A percentile compares a stretch with the other conserved stretches of the same genome.
These are phyloP conservation scores for Saturnispora besseyi DNA, from an alignment of 805 yeast species.

Conservation along the genomic window DNA sequence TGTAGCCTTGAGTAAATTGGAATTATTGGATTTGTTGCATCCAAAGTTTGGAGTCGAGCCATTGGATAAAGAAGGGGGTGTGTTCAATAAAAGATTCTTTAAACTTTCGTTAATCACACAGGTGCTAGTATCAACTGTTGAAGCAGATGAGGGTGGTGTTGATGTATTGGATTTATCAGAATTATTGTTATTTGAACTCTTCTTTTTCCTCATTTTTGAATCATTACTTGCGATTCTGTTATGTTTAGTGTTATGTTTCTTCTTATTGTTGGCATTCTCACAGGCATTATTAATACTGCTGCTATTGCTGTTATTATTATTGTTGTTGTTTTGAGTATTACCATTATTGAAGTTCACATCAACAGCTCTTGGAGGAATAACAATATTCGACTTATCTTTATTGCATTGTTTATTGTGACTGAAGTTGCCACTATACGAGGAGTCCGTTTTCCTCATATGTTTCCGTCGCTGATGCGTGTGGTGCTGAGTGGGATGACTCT, in stretches of 20 bases:
- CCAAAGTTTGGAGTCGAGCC: slow-evolving; percentile 14
- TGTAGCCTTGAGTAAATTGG: slow-evolving; percentile 6
- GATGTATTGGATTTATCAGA: not conserved
- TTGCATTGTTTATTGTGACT: slow-evolving; percentile 30
- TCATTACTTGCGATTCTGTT: slow-evolving; percentile 11
- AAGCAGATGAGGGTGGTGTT: not conserved
- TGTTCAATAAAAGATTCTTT: not conserved
- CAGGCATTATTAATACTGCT: slow-evolving; percentile 1
- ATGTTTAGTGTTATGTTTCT: slow-evolving; percentile 1
- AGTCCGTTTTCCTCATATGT: not conserved
- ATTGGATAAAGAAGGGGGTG: slow-evolving; percentile 11
- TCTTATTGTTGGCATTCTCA: not conserved
- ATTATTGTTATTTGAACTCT: not conserved
- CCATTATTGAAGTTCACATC: slow-evolving; percentile 11
- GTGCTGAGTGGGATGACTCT: not conserved
- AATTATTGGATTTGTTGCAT: not conserved
- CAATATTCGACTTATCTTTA: slow-evolving; percentile 12
- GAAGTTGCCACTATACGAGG: not conserved
- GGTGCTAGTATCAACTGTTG: not conserved
- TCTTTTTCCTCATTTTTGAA: not conserved
- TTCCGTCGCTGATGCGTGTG: not conserved
- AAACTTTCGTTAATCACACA: not conserved
- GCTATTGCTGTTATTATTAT: not conserved
- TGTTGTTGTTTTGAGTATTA: slow-evolving; percentile 11
- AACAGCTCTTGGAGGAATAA: slow-evolving; percentile 27